phyloP scores from a whole-genome alignment of 164 flowering plant genomes.

The Piper betle region DNA sequence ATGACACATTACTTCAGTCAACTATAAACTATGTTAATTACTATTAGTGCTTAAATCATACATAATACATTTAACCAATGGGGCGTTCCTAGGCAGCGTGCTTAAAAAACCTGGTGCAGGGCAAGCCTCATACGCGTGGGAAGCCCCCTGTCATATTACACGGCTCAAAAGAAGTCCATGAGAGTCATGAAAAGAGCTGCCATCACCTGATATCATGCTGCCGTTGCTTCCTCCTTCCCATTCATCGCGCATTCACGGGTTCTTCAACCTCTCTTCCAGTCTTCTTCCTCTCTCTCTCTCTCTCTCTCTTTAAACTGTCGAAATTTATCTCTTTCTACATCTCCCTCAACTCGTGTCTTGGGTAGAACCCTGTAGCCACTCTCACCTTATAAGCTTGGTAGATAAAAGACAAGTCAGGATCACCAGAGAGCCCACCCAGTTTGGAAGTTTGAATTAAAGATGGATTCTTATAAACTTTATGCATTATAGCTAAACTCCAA shows the following conservation, averaged over 20 bases:
- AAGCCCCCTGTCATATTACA: background rate
- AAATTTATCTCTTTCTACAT: background rate
- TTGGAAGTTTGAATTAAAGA: too few species aligned
- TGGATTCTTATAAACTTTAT: too few species aligned
- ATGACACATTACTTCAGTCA: too few species aligned
- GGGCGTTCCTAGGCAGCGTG: too few species aligned
- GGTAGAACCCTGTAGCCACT: background rate
- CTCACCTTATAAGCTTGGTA: background rate
- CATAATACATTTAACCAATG: too few species aligned
- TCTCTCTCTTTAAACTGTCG: background rate
- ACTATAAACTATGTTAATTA: too few species aligned
- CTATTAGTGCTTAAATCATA: too few species aligned
- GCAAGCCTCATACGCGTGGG: background rate
- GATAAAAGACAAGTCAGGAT: background rate
- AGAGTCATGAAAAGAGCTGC: background rate
- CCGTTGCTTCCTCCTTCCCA: background rate
- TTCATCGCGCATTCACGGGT: slow-evolving; percentile 2
- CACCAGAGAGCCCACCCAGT: background rate
- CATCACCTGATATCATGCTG: background rate
- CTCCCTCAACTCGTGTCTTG: background rate
- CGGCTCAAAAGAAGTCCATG: background rate
- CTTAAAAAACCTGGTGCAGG: too few species aligned
- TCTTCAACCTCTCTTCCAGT: background rate
- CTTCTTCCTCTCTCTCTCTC: background rate
- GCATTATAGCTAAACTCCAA: too few species aligned